phyloP scores from a whole-genome alignment of 805 yeast genomes.

The Candida ponderosae region DNA sequence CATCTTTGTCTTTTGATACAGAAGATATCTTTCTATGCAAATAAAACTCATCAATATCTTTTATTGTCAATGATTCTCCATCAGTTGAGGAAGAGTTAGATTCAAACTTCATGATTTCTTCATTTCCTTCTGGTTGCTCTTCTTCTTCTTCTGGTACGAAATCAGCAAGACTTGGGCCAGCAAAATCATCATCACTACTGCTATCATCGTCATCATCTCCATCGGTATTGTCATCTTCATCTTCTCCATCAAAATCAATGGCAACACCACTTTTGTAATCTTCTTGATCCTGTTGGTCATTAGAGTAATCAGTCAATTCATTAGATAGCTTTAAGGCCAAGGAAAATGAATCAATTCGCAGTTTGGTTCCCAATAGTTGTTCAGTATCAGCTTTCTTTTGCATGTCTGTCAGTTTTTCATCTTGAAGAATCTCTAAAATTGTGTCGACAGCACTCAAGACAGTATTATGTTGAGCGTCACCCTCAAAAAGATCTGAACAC shows the following conservation, averaged over 20 bases:
- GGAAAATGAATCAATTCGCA: slow-evolving; percentile 23
- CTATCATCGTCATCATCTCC: slow-evolving; percentile 22
- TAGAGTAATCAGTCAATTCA: slow-evolving; percentile 42
- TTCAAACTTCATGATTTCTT: slow-evolving; percentile 14
- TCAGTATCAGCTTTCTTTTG: slow-evolving; percentile 42
- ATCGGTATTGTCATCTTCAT: slow-evolving; percentile 26
- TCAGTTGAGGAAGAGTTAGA: slow-evolving; percentile 7
- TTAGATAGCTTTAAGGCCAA: slow-evolving; percentile 29
- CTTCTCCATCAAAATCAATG: slow-evolving; percentile 38
- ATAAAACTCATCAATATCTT: slow-evolving; percentile 42
- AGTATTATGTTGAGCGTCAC: slow-evolving; percentile 70
- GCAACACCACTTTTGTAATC: slow-evolving; percentile 30
- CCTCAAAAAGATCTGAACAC: slow-evolving; percentile 47
- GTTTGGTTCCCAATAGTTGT: slow-evolving; percentile 29
- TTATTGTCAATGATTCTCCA: slow-evolving; percentile 20
- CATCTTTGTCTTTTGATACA: slow-evolving; percentile 25
- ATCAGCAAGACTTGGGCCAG: slow-evolving; percentile 22
- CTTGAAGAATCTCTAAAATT: slow-evolving; percentile 45
- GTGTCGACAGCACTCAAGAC: slow-evolving; percentile 68
- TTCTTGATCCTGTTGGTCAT: slow-evolving; percentile 12
- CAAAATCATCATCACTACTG: slow-evolving; percentile 19
- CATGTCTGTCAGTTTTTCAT: slow-evolving; percentile 32
- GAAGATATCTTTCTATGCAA: slow-evolving; percentile 41
- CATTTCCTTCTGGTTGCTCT: slow-evolving; percentile 13
- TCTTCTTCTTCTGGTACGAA: slow-evolving; percentile 15